Conservation (phyloP, 306 rosid genomes). For the Echinosophora koreensis region DNA sequence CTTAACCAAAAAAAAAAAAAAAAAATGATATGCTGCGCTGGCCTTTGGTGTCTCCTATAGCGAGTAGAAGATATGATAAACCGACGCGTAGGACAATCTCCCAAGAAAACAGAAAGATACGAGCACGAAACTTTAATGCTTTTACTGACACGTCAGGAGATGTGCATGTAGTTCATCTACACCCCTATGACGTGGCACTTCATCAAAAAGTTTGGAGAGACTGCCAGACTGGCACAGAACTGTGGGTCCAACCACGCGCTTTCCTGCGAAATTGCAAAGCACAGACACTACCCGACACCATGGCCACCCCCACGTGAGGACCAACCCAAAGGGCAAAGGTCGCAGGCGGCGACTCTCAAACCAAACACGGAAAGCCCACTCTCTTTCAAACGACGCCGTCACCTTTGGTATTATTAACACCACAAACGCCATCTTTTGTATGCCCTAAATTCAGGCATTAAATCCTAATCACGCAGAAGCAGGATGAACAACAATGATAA, state of each 20-base stretch:
- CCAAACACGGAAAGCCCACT: conserved; percentile 1
- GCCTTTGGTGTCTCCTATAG: not conserved
- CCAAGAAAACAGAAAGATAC: not conserved
- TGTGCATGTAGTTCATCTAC: conserved; percentile 33
- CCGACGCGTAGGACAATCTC: not conserved
- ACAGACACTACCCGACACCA: conserved; percentile 38
- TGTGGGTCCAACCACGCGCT: conserved; percentile 47
- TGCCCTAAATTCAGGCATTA: not conserved
- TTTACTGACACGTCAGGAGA: conserved; percentile 48
- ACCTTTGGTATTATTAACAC: not conserved
- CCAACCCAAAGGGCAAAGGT: not conserved
- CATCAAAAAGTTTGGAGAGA: conserved; percentile 28
- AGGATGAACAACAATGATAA: too few species aligned
- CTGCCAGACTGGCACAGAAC: conserved; percentile 3
- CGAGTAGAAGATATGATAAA: not conserved
- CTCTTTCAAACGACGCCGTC: conserved; percentile 33
- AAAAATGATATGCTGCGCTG: too few species aligned
- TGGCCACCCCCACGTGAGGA: conserved; percentile 36
- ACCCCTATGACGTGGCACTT: conserved; percentile 55
- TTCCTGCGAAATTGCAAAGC: conserved; percentile 22
- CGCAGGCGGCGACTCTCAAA: not conserved
- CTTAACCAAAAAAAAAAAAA: too few species aligned
- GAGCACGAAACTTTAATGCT: not conserved
- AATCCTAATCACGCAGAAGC: too few species aligned
- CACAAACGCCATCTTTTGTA: conserved; percentile 18